Evolutionary conservation across 768 basidiomycete genomes (phyloP), one percentile per base, ranked within the genome.

Genomic region (Amanita pallidorosea): DNA sequence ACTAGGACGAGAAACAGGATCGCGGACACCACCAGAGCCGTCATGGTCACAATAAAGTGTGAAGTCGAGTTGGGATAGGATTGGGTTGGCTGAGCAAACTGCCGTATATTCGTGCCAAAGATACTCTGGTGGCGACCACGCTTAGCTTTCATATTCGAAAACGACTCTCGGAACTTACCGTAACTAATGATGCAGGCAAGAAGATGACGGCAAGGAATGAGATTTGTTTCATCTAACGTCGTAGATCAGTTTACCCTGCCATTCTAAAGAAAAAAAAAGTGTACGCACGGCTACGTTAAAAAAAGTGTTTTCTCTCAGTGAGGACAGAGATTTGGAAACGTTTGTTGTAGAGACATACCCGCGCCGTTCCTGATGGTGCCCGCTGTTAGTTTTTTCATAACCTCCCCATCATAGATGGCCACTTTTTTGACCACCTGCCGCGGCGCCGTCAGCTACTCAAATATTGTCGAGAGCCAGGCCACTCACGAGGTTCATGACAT

Each of bases 401-500:
- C 54, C 49, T 50, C 67, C 49, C 72, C 76, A 45, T 77, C 76
- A 2, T 70, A 60, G 31, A 76, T 72, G 53, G 72, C 75, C 20
- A 76, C 68, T 27, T 57, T 70, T 6, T 69, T 70, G 55, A 77
- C 77, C 6, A 67, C 70, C 75, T 76, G 34, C 20, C 22, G 27
- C 27, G 5, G 27, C 27, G 4, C 27, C 3, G 3, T 27, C 27
- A 23, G 5, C 5, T 5, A 23, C 23, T 23, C 5, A 23, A n/a
- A n/a, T n/a, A n/a, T n/a, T n/a, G n/a, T n/a, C n/a, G n/a, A n/a
- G n/a, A n/a, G n/a, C n/a, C n/a, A n/a, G n/a, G n/a, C n/a, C n/a
- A n/a, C n/a, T 27, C 13, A 74, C 75, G 51, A 77, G 56, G 53
- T 73, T 63, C 73, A 77, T 76, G 33, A 76, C 73, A 53, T 77